Percentiles rank a stretch among this genome's conserved stretches.
Evolutionary conservation across 2,329 filamentous ascomycete genomes (phyloP).

Genomic region (Zymoseptoria pseudotritici): DNA sequence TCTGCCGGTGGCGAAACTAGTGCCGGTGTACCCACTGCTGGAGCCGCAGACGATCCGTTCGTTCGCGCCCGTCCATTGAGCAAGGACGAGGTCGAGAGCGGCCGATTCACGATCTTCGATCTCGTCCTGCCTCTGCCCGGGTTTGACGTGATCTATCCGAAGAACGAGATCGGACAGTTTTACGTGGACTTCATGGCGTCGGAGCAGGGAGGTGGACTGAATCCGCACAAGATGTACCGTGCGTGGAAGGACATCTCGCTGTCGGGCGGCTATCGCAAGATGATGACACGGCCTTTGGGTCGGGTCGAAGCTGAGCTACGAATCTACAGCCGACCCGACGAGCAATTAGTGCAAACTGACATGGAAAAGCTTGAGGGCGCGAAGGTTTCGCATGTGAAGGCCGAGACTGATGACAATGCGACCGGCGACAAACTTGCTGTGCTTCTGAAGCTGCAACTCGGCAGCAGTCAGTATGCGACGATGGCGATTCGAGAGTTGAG

Average conservation of each 20-base stretch:
- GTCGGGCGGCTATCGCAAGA: constrained; percentile 78
- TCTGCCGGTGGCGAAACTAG: constrained; percentile 3
- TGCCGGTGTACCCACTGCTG: constrained; percentile 3
- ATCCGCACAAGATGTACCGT: constrained; percentile 81
- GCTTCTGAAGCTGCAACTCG: constrained; percentile 66
- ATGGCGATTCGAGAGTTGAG: constrained; percentile 76
- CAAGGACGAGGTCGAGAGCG: constrained; percentile 68
- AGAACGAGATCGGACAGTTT: constrained; percentile 73
- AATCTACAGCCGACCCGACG: constrained; percentile 60
- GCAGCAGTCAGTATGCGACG: constrained; percentile 75
- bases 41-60: constrained; percentile 46
- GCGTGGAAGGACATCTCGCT: constrained; percentile 81
- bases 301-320: constrained; percentile 59
- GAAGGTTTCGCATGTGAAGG: constrained; percentile 9
- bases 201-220: constrained; percentile 66
- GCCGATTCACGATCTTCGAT: constrained; percentile 75
- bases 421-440: constrained; percentile 53
- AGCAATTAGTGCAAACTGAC: constrained; percentile 88
- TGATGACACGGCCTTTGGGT: constrained; percentile 62
- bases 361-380: constrained; percentile 52
- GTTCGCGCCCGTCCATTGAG: constrained; percentile 66
- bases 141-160: constrained; percentile 79
- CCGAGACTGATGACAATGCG: constrained; percentile 17
- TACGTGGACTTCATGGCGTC: constrained; percentile 82
- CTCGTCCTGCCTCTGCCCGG: constrained; percentile 88